Conservation (phyloP, 345 rosid genomes). For the Eucalyptus cladocalyx region DNA sequence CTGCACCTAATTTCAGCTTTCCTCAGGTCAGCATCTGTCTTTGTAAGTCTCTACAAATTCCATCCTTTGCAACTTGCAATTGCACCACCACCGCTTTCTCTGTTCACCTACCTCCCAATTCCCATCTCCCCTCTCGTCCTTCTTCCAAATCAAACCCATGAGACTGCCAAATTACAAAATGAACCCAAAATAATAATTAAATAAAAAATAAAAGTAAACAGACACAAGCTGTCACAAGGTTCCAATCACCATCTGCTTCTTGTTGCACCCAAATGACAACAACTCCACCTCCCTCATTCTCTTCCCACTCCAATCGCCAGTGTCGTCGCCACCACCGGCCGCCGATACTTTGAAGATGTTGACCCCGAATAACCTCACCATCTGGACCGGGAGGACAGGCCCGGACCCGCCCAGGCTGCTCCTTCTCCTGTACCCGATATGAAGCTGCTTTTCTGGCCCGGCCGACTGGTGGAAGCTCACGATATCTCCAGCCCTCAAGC, state of each 20-base stretch:
- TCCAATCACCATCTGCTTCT: conserved; percentile 60
- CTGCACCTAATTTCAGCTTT: conserved; percentile 17
- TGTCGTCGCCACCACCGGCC: not conserved
- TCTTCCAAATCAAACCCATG: not conserved
- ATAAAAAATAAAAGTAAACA: not conserved
- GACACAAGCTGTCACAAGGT: conserved; percentile 18
- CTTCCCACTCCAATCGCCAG: conserved; percentile 29
- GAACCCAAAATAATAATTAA: too few relatives aligned
- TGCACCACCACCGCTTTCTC: not conserved
- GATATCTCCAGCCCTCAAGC: conserved; percentile 66
- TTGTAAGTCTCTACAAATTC: not conserved
- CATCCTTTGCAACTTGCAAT: conserved; percentile 23
- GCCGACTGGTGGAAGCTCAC: conserved; percentile 78
- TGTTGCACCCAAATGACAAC: conserved; percentile 40
- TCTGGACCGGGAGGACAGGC: conserved; percentile 27
- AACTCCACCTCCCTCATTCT: conserved; percentile 50
- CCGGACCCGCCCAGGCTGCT: not conserved
- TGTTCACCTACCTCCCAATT: not conserved
- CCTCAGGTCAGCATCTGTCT: conserved; percentile 1
- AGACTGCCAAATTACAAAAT: not conserved
- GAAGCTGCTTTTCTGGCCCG: conserved; percentile 56
- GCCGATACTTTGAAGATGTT: not conserved
- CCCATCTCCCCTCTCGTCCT: not conserved
- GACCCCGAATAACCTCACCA: conserved; percentile 35
- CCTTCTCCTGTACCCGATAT: conserved; percentile 45